Percentiles rank a stretch among this genome's conserved stretches.
phyloP scores from a whole-genome alignment of 495 filamentous ascomycete genomes.

The Xylaria acuta region DNA sequence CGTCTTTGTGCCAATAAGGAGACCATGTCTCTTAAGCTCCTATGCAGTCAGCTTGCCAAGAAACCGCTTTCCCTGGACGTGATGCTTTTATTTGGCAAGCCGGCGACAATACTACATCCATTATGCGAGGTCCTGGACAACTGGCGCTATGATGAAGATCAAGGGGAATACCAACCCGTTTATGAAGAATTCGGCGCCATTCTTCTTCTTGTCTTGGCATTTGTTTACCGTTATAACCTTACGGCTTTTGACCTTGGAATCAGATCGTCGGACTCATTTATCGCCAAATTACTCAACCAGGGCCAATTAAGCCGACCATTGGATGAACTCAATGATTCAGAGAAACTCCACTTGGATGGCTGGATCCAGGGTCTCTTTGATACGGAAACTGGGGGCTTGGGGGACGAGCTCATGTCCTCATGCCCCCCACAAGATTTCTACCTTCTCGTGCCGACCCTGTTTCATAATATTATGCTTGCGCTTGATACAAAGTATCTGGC shows the following conservation, averaged over 20 bases:
- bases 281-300: conserved; percentile 75
- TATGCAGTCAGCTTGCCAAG: conserved; percentile 80
- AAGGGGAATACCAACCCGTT: conserved; percentile 92
- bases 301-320: conserved; percentile 66
- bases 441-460: conserved; percentile 84
- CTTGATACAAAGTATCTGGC: conserved; percentile 72
- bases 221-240: conserved; percentile 84
- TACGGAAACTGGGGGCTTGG: conserved; percentile 71
- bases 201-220: conserved; percentile 79
- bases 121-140: conserved; percentile 84
- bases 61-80: conserved; percentile 83
- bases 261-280: conserved; percentile 68
- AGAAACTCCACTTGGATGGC: conserved; percentile 75
- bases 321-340: conserved; percentile 71
- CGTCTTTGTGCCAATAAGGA: conserved; percentile 81
- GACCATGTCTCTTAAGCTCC: conserved; percentile 85
- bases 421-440: conserved; percentile 96
- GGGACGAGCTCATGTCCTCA: conserved; percentile 87
- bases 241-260: conserved; percentile 70
- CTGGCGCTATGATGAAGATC: conserved; percentile 93
- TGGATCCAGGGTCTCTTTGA: conserved; percentile 93
- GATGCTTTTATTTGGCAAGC: conserved; percentile 81
- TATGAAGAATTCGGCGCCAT: conserved; percentile 97
- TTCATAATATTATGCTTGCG: conserved; percentile 82
- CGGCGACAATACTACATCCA: conserved; percentile 77